phyloP scores from a whole-genome alignment of 225 moss, liverwort and hornwort genomes.

The Thuidium tamariscinum region DNA sequence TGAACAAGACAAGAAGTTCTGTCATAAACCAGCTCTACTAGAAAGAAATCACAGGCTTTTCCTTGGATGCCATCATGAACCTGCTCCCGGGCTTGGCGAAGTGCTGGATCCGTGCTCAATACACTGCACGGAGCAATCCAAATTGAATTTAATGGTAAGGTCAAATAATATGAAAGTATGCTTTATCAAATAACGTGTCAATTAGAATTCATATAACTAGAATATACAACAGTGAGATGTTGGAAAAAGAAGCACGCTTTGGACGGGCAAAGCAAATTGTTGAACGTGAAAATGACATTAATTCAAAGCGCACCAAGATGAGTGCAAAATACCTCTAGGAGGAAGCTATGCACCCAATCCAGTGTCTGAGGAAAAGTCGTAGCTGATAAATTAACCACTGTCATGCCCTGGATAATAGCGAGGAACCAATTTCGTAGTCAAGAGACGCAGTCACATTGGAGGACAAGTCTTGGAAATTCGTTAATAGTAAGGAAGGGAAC shows the following conservation, averaged over 20 bases:
- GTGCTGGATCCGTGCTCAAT: conserved; percentile 70
- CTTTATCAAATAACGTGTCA: not conserved
- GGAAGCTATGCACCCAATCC: conserved; percentile 91
- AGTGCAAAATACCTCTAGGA: conserved; percentile 51
- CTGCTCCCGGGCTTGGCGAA: conserved; percentile 37
- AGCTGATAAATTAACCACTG: conserved; percentile 82
- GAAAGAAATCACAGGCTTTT: not conserved
- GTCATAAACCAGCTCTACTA: not conserved
- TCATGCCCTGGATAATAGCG: conserved; percentile 53
- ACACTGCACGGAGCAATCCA: conserved; percentile 42
- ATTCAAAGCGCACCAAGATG: not conserved
- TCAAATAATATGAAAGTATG: not conserved
- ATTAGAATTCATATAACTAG: not conserved
- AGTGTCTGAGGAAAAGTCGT: conserved; percentile 91
- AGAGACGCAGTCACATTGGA: not conserved
- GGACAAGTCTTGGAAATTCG: not conserved
- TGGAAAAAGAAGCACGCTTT: not conserved
- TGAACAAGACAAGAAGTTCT: not conserved
- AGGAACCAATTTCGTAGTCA: not conserved
- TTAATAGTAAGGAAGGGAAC: not conserved
- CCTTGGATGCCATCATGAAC: conserved; percentile 14
- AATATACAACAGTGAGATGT: not conserved
- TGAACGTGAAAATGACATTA: not conserved
- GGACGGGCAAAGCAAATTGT: not conserved
- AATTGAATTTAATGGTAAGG: not conserved